Evolutionary conservation across 176 grass and related monocot genomes (phyloP).

Genomic region (Bromus sterilis): DNA sequence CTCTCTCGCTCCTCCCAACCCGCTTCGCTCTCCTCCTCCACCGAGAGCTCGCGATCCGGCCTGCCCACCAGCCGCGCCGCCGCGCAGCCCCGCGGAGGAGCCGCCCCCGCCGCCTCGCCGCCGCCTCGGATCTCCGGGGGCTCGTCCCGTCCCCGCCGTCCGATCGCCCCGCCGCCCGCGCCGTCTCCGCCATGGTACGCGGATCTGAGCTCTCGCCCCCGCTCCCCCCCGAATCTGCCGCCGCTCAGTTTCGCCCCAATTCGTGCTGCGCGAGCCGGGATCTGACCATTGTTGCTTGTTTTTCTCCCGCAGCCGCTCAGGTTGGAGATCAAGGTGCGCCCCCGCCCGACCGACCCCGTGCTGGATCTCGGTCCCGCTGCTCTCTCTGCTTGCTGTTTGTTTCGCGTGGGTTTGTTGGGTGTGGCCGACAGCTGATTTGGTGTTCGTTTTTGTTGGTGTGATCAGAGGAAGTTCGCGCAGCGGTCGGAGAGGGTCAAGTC

Average conservation of each 20-base stretch:
- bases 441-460: conserved; percentile 3
- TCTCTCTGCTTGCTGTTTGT: not conserved
- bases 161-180: not conserved
- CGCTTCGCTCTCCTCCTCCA: conserved; percentile 8
- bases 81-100: not conserved
- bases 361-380: conserved; percentile 30
- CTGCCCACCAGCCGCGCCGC: not conserved
- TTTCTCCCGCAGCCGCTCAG: conserved; percentile 76
- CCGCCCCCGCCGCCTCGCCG: not conserved
- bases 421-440: not conserved
- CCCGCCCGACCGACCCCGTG: not conserved
- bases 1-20: not conserved
- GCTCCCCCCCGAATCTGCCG: not conserved
- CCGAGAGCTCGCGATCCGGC: conserved; percentile 40
- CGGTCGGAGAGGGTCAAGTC: conserved; percentile 96
- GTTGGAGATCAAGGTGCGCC: conserved; percentile 98
- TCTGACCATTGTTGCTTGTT: conserved; percentile 58
- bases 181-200: conserved; percentile 37
- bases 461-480: conserved; percentile 94
- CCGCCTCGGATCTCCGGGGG: not conserved
- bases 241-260: not conserved
- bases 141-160: not conserved
- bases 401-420: not conserved
- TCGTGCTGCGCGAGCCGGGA: conserved; percentile 19
- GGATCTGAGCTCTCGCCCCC: conserved; percentile 22